These are phyloP conservation scores for Talaromyces pinophilus DNA, from an alignment of 2,329 filamentous ascomycete species.

Conservation along the genomic window DNA sequence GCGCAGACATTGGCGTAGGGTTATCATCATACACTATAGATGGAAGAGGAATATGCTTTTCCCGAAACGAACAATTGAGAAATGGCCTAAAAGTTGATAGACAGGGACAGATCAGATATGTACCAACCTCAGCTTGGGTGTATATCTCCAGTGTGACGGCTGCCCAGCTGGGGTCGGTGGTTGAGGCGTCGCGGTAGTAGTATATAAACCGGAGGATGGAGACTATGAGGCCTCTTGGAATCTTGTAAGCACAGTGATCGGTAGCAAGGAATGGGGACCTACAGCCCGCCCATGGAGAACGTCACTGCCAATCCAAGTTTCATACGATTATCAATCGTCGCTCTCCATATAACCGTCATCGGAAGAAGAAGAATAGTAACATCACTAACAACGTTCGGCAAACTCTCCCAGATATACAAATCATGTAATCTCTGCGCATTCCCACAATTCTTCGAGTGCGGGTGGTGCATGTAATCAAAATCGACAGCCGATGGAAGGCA, in stretches of 20 bases:
- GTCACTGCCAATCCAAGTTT: background rate
- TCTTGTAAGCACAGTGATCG: too few species aligned
- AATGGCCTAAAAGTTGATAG: background rate
- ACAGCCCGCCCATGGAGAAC: background rate
- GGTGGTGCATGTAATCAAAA: background rate
- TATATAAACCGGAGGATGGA: background rate
- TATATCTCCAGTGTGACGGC: background rate
- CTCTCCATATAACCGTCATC: background rate
- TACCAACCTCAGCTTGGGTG: background rate
- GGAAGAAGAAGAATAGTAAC: conserved; percentile 1
- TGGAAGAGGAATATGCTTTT: background rate
- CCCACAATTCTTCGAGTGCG: background rate
- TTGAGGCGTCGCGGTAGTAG: background rate
- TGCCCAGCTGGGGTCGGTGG: background rate
- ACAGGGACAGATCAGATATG: conserved; percentile 3
- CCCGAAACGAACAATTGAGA: background rate
- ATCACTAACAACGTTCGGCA: background rate
- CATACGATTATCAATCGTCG: background rate
- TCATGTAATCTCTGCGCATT: background rate
- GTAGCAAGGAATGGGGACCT: background rate
- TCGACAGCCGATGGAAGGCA: background rate
- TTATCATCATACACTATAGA: background rate
- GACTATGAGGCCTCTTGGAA: background rate
- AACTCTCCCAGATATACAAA: conserved; percentile 1
- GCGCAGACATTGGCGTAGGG: background rate